Conservation (phyloP, 805 yeast genomes). For the Nakazawaea pomicola region DNA sequence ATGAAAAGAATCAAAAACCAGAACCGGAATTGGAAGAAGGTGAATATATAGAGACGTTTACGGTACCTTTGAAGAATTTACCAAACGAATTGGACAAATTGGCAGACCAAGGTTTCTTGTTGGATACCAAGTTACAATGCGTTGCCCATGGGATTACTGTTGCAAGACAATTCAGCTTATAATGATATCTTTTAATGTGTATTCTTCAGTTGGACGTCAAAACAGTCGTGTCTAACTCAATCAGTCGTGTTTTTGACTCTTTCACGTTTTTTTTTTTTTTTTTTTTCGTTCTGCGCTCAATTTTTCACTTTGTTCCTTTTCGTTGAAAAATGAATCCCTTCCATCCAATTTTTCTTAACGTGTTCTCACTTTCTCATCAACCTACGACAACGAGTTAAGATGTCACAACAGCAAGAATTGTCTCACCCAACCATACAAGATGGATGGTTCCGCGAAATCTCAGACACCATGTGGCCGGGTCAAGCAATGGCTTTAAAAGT, state of each 20-base stretch:
- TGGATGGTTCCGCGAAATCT: slow-evolving; percentile 96
- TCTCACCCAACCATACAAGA: slow-evolving; percentile 60
- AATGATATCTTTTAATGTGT: too few species aligned
- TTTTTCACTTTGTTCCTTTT: not conserved
- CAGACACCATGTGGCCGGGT: slow-evolving; percentile 98
- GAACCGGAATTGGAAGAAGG: slow-evolving; percentile 76
- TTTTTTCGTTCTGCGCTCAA: not conserved
- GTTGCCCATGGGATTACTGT: slow-evolving; percentile 76
- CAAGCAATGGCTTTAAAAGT: slow-evolving; percentile 93
- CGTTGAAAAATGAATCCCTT: not conserved
- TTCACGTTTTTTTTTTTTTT: not conserved
- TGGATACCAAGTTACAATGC: slow-evolving; percentile 86
- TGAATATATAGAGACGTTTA: slow-evolving; percentile 89
- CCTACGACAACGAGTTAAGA: not conserved
- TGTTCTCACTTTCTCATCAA: not conserved
- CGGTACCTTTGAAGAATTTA: slow-evolving; percentile 57
- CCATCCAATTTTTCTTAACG: not conserved
- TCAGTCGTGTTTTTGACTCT: not conserved
- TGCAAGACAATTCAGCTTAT: slow-evolving; percentile 28
- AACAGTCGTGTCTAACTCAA: not conserved
- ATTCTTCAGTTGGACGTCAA: too few species aligned
- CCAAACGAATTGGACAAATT: slow-evolving; percentile 49
- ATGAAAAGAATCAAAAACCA: slow-evolving; percentile 65
- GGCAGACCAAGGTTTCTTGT: slow-evolving; percentile 59
- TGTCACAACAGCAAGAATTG: slow-evolving; percentile 24